Conservation (phyloP, 2,329 filamentous ascomycete species). For the Blumeria hordei region DNA sequence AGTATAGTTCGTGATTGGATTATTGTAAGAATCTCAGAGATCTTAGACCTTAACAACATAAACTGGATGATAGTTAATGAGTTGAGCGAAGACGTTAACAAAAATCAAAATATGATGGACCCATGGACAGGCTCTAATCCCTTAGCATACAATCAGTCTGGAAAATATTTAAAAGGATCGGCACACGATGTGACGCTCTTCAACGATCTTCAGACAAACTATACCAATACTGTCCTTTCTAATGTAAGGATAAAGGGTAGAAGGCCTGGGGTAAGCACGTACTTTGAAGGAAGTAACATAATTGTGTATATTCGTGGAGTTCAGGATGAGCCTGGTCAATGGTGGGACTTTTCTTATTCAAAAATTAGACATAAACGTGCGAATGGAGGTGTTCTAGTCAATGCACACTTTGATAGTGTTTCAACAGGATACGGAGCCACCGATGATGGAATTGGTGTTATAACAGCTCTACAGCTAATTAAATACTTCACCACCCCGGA, state of each 20-base stretch:
- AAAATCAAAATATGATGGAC: not conserved
- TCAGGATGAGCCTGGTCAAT: constrained; percentile 46
- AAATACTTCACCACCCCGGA: constrained; percentile 57
- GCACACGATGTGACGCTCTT: constrained; percentile 36
- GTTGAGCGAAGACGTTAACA: not conserved
- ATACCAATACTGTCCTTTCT: constrained; percentile 35
- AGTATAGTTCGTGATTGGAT: constrained; percentile 60
- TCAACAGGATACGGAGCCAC: constrained; percentile 83
- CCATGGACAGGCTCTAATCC: not conserved
- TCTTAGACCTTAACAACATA: constrained; percentile 32
- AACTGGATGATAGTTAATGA: not conserved
- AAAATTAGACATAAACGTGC: constrained; percentile 24
- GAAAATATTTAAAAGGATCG: not conserved
- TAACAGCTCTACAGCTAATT: constrained; percentile 66
- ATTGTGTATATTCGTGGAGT: constrained; percentile 74
- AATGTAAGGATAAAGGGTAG: constrained; percentile 15
- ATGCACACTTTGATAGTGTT: constrained; percentile 78
- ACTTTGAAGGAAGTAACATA: constrained; percentile 84
- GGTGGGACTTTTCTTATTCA: constrained; percentile 33
- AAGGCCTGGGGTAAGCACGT: constrained; percentile 26
- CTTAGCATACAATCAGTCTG: not conserved
- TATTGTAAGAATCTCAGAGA: constrained; percentile 42
- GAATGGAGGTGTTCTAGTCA: constrained; percentile 65
- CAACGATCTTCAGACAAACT: constrained; percentile 56
- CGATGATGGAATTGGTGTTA: constrained; percentile 75